Evolutionary conservation across 176 grass and related monocot genomes (phyloP).

Genomic region (Zea luxurians): DNA sequence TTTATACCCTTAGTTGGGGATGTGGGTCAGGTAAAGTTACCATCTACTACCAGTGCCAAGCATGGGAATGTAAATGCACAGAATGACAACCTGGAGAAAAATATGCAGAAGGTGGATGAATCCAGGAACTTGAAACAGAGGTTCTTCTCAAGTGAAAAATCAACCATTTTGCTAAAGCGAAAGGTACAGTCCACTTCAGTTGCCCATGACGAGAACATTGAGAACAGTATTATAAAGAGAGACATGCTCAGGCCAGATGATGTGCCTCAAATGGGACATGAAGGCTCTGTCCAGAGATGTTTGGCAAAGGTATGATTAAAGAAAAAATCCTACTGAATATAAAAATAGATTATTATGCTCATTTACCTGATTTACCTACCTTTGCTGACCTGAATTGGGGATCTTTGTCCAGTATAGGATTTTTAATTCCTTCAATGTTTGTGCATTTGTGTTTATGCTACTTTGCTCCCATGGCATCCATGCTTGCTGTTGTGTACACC

Average conservation of each 20-base stretch:
- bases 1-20: conserved; percentile 24
- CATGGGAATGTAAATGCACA: conserved; percentile 15
- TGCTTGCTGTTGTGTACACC: not conserved
- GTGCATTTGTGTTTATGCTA: not conserved
- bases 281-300: conserved; percentile 26
- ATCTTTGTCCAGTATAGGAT: not conserved
- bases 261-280: conserved; percentile 29
- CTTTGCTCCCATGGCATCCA: not conserved
- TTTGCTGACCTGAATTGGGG: not conserved
- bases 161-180: conserved; percentile 25
- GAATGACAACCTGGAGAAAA: conserved; percentile 11
- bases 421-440: not conserved
- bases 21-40: conserved; percentile 41
- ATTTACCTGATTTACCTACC: not conserved
- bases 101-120: conserved; percentile 31
- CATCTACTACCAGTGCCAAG: conserved; percentile 10
- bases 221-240: not conserved
- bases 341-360: not conserved
- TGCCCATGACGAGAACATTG: not conserved
- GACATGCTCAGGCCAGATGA: conserved; percentile 24
- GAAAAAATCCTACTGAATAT: not conserved
- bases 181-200: conserved; percentile 17
- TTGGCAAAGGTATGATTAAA: conserved; percentile 28
- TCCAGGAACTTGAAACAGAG: conserved; percentile 23
- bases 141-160: conserved; percentile 37